Base-by-base conservation (phyloP, 1,139 yeast species). In the Saccharomyces hybrid region DNA sequence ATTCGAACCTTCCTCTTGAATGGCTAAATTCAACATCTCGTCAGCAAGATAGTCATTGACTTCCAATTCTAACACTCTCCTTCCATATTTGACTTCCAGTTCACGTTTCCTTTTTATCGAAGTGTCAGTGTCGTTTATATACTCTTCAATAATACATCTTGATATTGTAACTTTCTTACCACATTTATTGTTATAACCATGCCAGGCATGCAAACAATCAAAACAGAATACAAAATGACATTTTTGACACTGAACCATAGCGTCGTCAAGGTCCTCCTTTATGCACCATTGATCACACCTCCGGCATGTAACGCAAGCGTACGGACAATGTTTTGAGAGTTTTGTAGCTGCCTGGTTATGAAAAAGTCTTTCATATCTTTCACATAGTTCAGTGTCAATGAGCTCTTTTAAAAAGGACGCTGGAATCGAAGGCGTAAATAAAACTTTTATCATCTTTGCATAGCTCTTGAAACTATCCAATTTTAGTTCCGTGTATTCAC, bases 181-280 rank as follows among this genome's bases (percentile, higher is more conserved):
- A 63, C 87, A 82, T 27, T 67, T 62, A 53, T 78, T 77, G 54
- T 73, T 76, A 16, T 77, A 70, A 2, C 88, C 87, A 68, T 84
- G 91, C 84, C 87, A 84, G 1, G 87, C 80, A 58, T 79, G 82
- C 13, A 75, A 69, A 65, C 90, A 84, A 34, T 75, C 75, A 57
- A 75, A 74, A 63, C 90, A 84, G 62, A 82, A 84, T 2, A 86
- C 84, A 62, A 78, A 75, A 13, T 71, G 67, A 64, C 89, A 84
- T 8, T 66, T 61, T 0, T 75, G 71, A 61, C 91, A 84, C 16
- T 78, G 73, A 7, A 82, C 75, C 57, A 84, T 69, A n/a, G 76
- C 70, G 14, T 79, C 82, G 52, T 76, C 78, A n/a, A 77, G 69
- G 57, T 81, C 72, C 54, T 75, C 74, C 57, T 83, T 69, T 55